Evolutionary conservation across 768 basidiomycete genomes (phyloP).

Genomic region (Mycena rebaudengoi): DNA sequence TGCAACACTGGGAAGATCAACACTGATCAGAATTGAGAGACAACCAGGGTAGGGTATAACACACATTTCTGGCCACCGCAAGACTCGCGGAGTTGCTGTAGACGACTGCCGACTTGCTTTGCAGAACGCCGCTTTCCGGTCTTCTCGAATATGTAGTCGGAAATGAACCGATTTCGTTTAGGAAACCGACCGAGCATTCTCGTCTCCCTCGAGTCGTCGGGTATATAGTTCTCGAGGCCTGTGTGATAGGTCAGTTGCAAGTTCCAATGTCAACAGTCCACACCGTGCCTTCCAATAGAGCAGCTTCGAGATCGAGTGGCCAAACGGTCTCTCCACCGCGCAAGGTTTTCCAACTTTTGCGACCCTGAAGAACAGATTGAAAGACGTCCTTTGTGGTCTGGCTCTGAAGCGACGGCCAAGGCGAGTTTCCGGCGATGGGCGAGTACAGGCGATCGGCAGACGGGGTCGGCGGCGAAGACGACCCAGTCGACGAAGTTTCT

Average conservation of each 20-base stretch:
- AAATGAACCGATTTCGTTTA: slow-evolving; percentile 82
- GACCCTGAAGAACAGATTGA: slow-evolving; percentile 69
- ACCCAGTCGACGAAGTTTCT: slow-evolving; percentile 20
- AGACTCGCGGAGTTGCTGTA: slow-evolving; percentile 81
- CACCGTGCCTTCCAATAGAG: slow-evolving; percentile 72
- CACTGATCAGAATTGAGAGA: slow-evolving; percentile 12
- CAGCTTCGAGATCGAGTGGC: slow-evolving; percentile 82
- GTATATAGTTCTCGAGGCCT: slow-evolving; percentile 79
- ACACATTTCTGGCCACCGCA: slow-evolving; percentile 75
- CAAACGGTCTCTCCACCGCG: slow-evolving; percentile 80
- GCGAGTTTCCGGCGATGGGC: slow-evolving; percentile 12
- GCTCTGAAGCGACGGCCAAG: slow-evolving; percentile 39
- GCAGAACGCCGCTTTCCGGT: slow-evolving; percentile 78
- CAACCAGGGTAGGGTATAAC: slow-evolving; percentile 35
- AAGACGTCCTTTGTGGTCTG: slow-evolving; percentile 64
- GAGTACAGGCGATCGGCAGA: slow-evolving; percentile 22
- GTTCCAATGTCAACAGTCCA: background rate
- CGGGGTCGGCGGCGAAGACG: slow-evolving; percentile 22
- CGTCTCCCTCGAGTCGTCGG: slow-evolving; percentile 77
- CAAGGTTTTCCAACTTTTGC: slow-evolving; percentile 81
- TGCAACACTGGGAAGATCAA: slow-evolving; percentile 49
- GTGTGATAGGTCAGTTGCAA: slow-evolving; percentile 27
- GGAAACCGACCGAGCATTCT: slow-evolving; percentile 79
- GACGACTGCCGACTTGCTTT: slow-evolving; percentile 83
- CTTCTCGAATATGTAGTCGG: slow-evolving; percentile 74